Conservation (phyloP, 2,329 filamentous ascomycete genomes). For the Fusarium bulbicola region DNA sequence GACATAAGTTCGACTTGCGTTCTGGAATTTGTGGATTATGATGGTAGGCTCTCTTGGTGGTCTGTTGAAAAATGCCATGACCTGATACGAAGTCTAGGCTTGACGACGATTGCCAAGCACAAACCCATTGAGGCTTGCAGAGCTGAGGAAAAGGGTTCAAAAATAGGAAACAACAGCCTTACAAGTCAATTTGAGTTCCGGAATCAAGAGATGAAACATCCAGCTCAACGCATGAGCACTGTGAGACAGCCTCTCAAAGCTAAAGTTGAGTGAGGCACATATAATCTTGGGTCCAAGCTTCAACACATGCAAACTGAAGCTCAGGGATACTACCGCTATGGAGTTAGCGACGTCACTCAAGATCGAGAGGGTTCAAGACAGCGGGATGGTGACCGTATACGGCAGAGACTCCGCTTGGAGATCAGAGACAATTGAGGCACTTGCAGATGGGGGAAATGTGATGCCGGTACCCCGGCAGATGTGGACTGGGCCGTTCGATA, state of each 20-base stretch:
- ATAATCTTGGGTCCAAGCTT: slow-evolving; percentile 17
- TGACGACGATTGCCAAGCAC: slow-evolving; percentile 12
- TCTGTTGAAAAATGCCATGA: slow-evolving; percentile 28
- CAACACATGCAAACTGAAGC: slow-evolving; percentile 9
- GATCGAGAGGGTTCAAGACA: slow-evolving; percentile 22
- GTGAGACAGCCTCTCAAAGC: slow-evolving; percentile 18
- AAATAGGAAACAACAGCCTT: not conserved
- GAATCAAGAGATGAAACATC: slow-evolving; percentile 12
- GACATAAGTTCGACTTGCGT: slow-evolving; percentile 27
- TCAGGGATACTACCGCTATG: not conserved
- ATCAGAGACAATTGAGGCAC: slow-evolving; percentile 36
- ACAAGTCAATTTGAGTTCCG: not conserved
- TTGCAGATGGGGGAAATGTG: slow-evolving; percentile 38
- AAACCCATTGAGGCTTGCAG: not conserved
- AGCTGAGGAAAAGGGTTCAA: not conserved
- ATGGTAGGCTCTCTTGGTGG: slow-evolving; percentile 20
- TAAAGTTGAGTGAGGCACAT: slow-evolving; percentile 21
- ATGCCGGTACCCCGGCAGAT: slow-evolving; percentile 41
- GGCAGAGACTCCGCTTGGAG: slow-evolving; percentile 24
- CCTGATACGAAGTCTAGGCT: slow-evolving; percentile 22
- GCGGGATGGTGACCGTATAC: slow-evolving; percentile 14
- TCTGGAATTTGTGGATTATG: slow-evolving; percentile 36
- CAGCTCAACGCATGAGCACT: slow-evolving; percentile 9
- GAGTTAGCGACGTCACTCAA: slow-evolving; percentile 35
- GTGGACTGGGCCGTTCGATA: slow-evolving; percentile 17